A percentile compares a stretch with the other conserved stretches of the same genome.
These are phyloP conservation scores for Abelmoschus esculentus DNA, from an alignment of 345 rosid genomes.

Conservation along the genomic window DNA sequence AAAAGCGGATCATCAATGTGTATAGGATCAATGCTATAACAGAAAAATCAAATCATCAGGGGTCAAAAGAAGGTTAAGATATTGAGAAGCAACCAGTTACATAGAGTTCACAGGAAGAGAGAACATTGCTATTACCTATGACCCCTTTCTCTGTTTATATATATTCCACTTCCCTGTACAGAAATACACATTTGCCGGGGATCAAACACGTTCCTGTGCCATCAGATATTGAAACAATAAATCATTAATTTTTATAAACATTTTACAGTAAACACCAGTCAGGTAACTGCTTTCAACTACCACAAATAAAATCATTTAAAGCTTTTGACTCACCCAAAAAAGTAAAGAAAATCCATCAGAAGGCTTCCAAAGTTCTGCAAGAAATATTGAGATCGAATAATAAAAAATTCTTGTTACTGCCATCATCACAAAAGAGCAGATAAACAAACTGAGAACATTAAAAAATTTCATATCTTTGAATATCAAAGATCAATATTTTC, in stretches of 20 bases:
- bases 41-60: slow-evolving; percentile 22
- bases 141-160: slow-evolving; percentile 87
- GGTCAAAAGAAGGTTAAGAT: slow-evolving; percentile 12
- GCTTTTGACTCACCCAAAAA: slow-evolving; percentile 74
- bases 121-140: slow-evolving; percentile 47
- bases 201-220: slow-evolving; percentile 85
- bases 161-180: slow-evolving; percentile 88
- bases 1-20: slow-evolving; percentile 94
- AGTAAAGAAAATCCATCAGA: slow-evolving; percentile 96
- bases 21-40: slow-evolving; percentile 80
- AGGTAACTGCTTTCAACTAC: slow-evolving; percentile 3
- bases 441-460: background rate
- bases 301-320: slow-evolving; percentile 13
- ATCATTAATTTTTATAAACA: background rate
- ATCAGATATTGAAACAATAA: slow-evolving; percentile 10
- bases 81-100: slow-evolving; percentile 4
- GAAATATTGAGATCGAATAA: slow-evolving; percentile 15
- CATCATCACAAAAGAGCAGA: background rate
- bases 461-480: background rate
- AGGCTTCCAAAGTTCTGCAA: slow-evolving; percentile 89
- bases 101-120: background rate
- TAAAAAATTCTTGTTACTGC: slow-evolving; percentile 5
- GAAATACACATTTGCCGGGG: slow-evolving; percentile 97
- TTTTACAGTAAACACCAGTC: slow-evolving; percentile 5
- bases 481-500: slow-evolving; percentile 2